Conservation (phyloP, 2,329 filamentous ascomycete species). For the Chrysoporthe puriensis region DNA sequence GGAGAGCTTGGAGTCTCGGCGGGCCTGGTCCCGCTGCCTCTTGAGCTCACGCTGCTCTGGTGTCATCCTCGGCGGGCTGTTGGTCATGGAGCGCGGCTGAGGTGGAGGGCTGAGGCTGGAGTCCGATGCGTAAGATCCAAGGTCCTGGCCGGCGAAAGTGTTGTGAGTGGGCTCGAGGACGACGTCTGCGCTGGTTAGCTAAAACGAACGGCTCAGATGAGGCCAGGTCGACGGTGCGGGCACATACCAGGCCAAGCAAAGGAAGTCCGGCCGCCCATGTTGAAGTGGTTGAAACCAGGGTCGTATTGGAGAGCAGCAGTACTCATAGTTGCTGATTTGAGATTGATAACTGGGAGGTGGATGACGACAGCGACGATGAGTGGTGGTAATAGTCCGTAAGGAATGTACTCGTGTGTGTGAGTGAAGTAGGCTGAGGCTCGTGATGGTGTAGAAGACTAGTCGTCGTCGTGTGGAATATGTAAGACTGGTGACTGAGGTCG, state of each 20-base stretch:
- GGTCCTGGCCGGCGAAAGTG: constrained; percentile 48
- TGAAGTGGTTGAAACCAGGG: constrained; percentile 52
- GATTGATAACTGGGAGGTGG: constrained; percentile 31
- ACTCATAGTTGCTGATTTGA: constrained; percentile 39
- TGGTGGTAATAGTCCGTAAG: neutral
- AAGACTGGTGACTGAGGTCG: constrained; percentile 37
- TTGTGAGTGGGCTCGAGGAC: constrained; percentile 39
- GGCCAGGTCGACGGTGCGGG: constrained; percentile 5
- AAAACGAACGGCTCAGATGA: neutral
- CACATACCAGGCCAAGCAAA: constrained; percentile 55
- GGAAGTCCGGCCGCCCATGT: constrained; percentile 54
- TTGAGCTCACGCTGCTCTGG: constrained; percentile 65
- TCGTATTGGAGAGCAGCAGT: constrained; percentile 57
- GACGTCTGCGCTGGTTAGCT: constrained; percentile 26
- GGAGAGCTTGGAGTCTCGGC: constrained; percentile 60
- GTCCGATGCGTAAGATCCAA: constrained; percentile 55
- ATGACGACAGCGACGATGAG: constrained; percentile 17
- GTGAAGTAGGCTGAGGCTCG: neutral
- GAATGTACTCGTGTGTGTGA: neutral
- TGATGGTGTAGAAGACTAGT: constrained; percentile 1
- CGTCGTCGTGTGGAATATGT: constrained; percentile 21
- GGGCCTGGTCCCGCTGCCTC: constrained; percentile 61
- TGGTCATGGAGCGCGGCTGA: constrained; percentile 56
- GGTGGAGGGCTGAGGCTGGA: constrained; percentile 55
- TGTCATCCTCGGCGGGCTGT: constrained; percentile 62